Evolutionary conservation across 371 early-diverging fungal species (phyloP), one percentile per base, ranked within the genome.

Genomic region (Mortierella sp.): DNA sequence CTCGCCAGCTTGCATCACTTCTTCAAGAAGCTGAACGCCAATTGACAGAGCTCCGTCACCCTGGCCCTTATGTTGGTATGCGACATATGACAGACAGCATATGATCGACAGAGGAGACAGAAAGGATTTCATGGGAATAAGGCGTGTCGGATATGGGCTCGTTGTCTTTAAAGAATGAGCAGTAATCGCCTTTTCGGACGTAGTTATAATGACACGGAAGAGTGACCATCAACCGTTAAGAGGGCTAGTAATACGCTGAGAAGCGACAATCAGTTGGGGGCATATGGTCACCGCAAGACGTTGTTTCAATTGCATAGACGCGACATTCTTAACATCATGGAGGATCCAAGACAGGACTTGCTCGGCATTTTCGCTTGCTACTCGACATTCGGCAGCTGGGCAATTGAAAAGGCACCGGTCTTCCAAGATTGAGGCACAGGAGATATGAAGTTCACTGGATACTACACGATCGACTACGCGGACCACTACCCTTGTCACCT

Each of bases 21-120:
- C 80, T 95, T 75, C 86, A 87, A 68, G 90, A 94, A 74, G 91
- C 96, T 41, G 95, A 96, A 75, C 92, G 92, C 78, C 91, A 92
- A 58, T 87, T 96, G 51, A 87, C 89, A 65, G 90, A 90, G 73
- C 91, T 93, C 88, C 84, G 87, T 78, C 96, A 97, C 84, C 96
- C 95, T 63, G 93, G 92, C 80, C 96, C 96, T 49, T 96, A 95
- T 88, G 92, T 70, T 58, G 74, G 78, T 72, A 79, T 32, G 60
- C 60, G 5, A n/a, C 21, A 4, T 12, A 51, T 21, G 27, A 10
- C 4, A 12, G 16, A 5, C 14, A 14, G 4, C 32, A 29, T 16
- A 3, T 4, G 29, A 0, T 4, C 16, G 60, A 3, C 10, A 14
- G 10, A 16, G 4, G 32, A 29, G 29, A 60, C 14, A 3, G 4